phyloP scores from a whole-genome alignment of 768 basidiomycete genomes.

The Termitomyces sp. region DNA sequence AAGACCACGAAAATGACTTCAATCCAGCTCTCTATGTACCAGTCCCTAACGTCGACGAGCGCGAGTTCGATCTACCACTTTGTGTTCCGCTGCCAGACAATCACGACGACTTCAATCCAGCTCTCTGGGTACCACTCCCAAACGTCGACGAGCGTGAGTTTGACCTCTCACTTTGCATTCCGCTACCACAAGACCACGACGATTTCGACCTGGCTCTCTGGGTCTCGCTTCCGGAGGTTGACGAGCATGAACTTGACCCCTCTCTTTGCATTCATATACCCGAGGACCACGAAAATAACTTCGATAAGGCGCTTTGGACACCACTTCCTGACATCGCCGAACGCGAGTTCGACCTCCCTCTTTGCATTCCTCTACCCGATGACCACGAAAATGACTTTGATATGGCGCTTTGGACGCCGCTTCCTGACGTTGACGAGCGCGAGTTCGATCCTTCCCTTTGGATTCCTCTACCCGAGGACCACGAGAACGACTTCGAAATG shows the following conservation, averaged over 20 bases:
- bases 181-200: neutral
- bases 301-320: neutral
- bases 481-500: neutral
- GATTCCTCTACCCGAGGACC: neutral
- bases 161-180: neutral
- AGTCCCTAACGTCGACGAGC: neutral
- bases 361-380: neutral
- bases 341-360: neutral
- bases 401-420: neutral
- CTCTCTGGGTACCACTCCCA: neutral
- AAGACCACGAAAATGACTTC: neutral
- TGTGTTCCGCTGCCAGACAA: neutral
- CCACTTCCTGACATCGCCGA: neutral
- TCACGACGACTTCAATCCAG: neutral
- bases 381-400: neutral
- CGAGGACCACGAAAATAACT: neutral
- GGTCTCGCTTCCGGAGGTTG: neutral
- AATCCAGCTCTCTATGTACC: neutral
- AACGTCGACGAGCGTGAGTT: neutral
- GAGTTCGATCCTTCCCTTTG: neutral
- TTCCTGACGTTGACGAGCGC: neutral
- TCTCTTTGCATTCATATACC: neutral
- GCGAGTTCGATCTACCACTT: neutral
- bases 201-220: neutral
- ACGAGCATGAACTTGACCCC: neutral